Conservation (phyloP, 2,329 filamentous ascomycete species). For the Cercospora sojina region DNA sequence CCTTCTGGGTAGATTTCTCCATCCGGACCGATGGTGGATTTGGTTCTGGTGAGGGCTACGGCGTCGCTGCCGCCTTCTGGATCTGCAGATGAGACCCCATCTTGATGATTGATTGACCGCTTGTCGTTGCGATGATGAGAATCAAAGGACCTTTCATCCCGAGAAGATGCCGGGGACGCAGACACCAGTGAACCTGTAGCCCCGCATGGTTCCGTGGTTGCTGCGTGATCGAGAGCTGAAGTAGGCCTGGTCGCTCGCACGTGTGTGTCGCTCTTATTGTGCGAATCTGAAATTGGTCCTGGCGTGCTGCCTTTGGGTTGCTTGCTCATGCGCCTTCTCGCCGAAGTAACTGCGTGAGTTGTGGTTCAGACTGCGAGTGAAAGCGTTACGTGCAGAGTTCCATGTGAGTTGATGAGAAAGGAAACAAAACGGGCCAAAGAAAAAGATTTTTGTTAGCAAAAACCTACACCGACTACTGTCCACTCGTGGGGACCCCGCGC, state of each 20-base stretch:
- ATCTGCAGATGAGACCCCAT: neutral
- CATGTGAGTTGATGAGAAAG: neutral
- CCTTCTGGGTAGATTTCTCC: constrained; percentile 63
- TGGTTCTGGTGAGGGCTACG: constrained; percentile 16
- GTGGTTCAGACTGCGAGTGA: constrained; percentile 1
- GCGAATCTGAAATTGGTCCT: constrained; percentile 38
- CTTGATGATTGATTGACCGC: neutral
- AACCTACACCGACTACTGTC: neutral
- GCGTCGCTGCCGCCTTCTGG: constrained; percentile 13
- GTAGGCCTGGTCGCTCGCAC: neutral
- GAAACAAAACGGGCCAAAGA: neutral
- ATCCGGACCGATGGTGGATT: constrained; percentile 20
- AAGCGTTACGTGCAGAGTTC: neutral
- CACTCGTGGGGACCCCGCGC: neutral
- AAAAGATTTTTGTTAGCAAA: neutral
- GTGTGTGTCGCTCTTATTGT: neutral
- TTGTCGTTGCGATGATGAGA: constrained; percentile 6
- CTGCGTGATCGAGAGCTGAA: constrained; percentile 4
- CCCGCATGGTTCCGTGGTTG: constrained; percentile 23
- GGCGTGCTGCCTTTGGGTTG: constrained; percentile 47
- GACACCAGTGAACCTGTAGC: constrained; percentile 24
- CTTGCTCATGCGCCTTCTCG: constrained; percentile 26
- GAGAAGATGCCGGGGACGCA: constrained; percentile 22
- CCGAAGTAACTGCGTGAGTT: neutral
- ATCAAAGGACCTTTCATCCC: constrained; percentile 12